These are phyloP conservation scores for Coniosporium tulheliwenetii DNA, from an alignment of 2,329 filamentous ascomycete species.

Conservation along the genomic window DNA sequence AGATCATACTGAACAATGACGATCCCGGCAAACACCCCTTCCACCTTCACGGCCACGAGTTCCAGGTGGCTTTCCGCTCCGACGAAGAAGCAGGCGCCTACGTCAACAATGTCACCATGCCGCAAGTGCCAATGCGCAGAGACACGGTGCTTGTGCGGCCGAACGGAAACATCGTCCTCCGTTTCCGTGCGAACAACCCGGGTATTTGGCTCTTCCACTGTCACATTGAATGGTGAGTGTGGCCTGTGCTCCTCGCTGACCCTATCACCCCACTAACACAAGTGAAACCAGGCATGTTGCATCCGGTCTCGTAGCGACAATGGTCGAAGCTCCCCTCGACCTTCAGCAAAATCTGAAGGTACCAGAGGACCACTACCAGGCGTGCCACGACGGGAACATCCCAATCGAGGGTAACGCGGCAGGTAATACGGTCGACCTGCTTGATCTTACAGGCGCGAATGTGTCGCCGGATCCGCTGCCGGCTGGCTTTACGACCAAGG, in stretches of 20 bases:
- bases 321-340: constrained; percentile 36
- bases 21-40: constrained; percentile 58
- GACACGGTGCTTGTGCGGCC: constrained; percentile 39
- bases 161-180: constrained; percentile 37
- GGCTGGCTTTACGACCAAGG: constrained; percentile 52
- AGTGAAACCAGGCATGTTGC: constrained; percentile 27
- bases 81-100: constrained; percentile 16
- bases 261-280: not conserved
- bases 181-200: constrained; percentile 39
- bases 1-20: constrained; percentile 63
- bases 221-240: constrained; percentile 10
- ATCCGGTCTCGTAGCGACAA: constrained; percentile 33
- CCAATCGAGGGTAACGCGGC: constrained; percentile 56
- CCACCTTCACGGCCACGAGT: constrained; percentile 62
- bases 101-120: constrained; percentile 19
- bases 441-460: constrained; percentile 50
- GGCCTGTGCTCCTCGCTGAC: not conserved
- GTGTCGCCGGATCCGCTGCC: constrained; percentile 40
- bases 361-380: constrained; percentile 44
- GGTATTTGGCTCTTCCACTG: constrained; percentile 16
- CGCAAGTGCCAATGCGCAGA: constrained; percentile 29
- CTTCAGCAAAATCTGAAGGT: constrained; percentile 46
- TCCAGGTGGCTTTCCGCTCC: constrained; percentile 39
- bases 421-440: constrained; percentile 46
- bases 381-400: constrained; percentile 37